A percentile compares a stretch with the other conserved stretches of the same genome.
These are phyloP conservation scores for Huntiella savannae DNA, from an alignment of 2,329 filamentous ascomycete species.

Conservation along the genomic window DNA sequence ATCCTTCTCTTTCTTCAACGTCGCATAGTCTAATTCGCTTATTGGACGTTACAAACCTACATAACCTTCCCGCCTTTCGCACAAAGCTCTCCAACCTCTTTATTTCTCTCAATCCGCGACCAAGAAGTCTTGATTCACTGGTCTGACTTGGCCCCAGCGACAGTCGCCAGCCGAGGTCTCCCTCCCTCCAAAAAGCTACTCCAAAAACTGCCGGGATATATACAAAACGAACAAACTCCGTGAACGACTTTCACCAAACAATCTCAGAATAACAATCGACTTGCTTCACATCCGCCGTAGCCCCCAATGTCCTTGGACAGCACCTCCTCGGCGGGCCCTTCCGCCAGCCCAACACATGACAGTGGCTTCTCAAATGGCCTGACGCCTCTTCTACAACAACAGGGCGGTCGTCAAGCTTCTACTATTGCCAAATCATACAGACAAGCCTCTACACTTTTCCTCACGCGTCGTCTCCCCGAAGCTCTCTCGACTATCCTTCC, in stretches of 20 bases:
- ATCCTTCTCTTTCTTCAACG: no score
- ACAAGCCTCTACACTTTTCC: conserved; percentile 80
- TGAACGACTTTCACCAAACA: background rate
- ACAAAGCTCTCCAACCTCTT: no score
- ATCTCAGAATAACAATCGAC: background rate
- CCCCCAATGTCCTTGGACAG: conserved; percentile 25
- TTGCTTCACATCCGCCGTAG: background rate
- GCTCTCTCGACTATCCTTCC: conserved; percentile 70
- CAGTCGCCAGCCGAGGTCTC: no score
- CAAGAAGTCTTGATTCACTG: no score
- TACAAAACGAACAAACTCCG: no score
- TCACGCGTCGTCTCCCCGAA: conserved; percentile 84
- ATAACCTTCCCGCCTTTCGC: no score
- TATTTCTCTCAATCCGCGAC: no score
- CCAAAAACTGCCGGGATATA: no score
- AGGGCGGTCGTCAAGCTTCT: conserved; percentile 37
- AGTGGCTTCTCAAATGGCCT: conserved; percentile 41
- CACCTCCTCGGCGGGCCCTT: conserved; percentile 21
- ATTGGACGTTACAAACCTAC: no score
- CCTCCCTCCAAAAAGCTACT: no score
- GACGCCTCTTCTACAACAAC: conserved; percentile 45
- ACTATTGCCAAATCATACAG: conserved; percentile 85
- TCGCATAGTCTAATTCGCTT: no score
- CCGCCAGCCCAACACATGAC: conserved; percentile 26
- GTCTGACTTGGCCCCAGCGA: no score